phyloP scores from a whole-genome alignment of 192 early-diverging fungal species.

The Coemansia sp. region DNA sequence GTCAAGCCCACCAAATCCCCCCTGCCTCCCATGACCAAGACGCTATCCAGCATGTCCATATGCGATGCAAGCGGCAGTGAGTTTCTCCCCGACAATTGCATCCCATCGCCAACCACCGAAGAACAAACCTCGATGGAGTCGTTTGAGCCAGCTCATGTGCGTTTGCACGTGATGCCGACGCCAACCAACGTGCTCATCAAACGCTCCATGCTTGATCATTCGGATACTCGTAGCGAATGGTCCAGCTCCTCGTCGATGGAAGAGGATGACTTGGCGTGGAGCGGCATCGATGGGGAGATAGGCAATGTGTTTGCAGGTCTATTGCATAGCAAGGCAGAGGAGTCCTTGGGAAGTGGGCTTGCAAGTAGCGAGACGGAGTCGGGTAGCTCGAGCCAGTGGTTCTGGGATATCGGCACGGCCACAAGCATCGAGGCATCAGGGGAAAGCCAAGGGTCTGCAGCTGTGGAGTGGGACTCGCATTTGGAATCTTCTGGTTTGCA shows the following conservation, averaged over 20 bases:
- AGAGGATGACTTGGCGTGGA: conserved; percentile 15
- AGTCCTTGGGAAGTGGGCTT: too few species aligned
- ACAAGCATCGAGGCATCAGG: too few species aligned
- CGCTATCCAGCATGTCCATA: conserved; percentile 10
- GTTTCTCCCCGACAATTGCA: conserved; percentile 16
- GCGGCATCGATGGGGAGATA: conserved; percentile 11
- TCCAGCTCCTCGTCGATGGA: background rate
- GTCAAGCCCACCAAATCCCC: background rate
- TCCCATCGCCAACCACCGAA: conserved; percentile 1
- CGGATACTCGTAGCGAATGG: too few species aligned
- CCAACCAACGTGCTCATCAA: conserved; percentile 7
- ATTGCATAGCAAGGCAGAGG: background rate
- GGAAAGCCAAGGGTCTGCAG: too few species aligned
- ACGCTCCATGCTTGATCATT: background rate
- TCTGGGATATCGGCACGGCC: too few species aligned
- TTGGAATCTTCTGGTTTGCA: too few species aligned
- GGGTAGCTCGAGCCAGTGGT: background rate
- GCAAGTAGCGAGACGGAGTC: background rate
- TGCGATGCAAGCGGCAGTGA: conserved; percentile 24
- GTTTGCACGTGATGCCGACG: conserved; percentile 13
- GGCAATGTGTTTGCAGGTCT: background rate
- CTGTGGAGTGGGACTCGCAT: too few species aligned
- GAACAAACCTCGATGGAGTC: too few species aligned
- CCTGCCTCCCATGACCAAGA: conserved; percentile 22
- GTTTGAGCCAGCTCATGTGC: too few species aligned